A percentile compares a stretch with the other conserved stretches of the same genome.
These are phyloP conservation scores for Candida coquimbonensis DNA, from an alignment of 805 yeast species.

Conservation along the genomic window DNA sequence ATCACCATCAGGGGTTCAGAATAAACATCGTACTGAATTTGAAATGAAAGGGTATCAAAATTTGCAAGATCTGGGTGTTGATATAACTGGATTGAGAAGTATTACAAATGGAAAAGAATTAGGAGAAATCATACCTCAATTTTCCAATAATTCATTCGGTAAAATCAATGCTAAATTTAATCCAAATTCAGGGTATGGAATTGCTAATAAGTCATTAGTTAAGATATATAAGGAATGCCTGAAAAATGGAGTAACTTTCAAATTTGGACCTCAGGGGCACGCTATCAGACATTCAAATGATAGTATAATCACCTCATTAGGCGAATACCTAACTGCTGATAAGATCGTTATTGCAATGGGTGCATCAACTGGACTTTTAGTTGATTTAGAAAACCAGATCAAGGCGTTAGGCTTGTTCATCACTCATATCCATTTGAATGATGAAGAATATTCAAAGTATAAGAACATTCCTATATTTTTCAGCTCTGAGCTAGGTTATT, in stretches of 20 bases:
- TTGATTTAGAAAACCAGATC: conserved; percentile 27
- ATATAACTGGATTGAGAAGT: conserved; percentile 21
- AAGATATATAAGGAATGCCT: conserved; percentile 26
- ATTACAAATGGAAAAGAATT: conserved; percentile 27
- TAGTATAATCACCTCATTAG: conserved; percentile 21
- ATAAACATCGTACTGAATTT: conserved; percentile 29
- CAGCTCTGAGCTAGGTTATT: conserved; percentile 36
- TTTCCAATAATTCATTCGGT: conserved; percentile 19
- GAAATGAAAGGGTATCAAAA: conserved; percentile 32
- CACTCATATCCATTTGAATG: conserved; percentile 30
- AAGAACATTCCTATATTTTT: conserved; percentile 36
- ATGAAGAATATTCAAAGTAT: conserved; percentile 28
- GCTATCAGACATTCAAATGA: conserved; percentile 14
- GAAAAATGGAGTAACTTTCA: conserved; percentile 28
- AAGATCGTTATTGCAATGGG: conserved; percentile 30
- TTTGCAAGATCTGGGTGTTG: conserved; percentile 22
- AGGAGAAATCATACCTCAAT: conserved; percentile 23
- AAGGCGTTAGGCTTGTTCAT: conserved; percentile 32
- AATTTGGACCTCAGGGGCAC: conserved; percentile 27
- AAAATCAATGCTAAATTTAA: conserved; percentile 27
- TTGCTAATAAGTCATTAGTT: conserved; percentile 32
- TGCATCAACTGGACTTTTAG: conserved; percentile 29
- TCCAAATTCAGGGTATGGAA: conserved; percentile 37
- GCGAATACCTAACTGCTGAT: conserved; percentile 22
- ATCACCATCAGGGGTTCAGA: conserved; percentile 23